Percentiles rank a stretch among this genome's conserved stretches.
phyloP scores from a whole-genome alignment of 805 yeast species.

The Maudiozyma saulgeensis region DNA sequence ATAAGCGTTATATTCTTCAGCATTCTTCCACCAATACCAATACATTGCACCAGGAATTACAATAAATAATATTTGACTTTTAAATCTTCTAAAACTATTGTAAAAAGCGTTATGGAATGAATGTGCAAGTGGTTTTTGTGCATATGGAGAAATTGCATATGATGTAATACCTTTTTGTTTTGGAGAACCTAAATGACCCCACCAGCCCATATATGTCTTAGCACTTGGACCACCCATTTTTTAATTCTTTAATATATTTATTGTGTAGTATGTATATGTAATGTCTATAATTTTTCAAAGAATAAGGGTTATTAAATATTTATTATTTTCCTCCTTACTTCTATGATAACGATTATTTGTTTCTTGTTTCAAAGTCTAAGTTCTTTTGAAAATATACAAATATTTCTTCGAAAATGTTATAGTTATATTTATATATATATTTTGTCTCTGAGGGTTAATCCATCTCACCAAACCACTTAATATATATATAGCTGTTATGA shows the following conservation, averaged over 20 bases:
- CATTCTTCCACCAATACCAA: conserved; percentile 80
- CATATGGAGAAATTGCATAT: conserved; percentile 88
- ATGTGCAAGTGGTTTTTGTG: conserved; percentile 87
- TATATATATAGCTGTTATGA: no score
- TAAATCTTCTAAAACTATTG: conserved; percentile 91
- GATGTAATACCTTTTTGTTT: conserved; percentile 77
- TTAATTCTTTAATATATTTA: neutral
- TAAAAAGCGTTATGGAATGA: conserved; percentile 74
- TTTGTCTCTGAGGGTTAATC: no score
- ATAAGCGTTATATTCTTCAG: conserved; percentile 85
- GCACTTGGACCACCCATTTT: conserved; percentile 68
- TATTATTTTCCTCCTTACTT: neutral
- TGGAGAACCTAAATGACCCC: conserved; percentile 88
- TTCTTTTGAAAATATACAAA: neutral
- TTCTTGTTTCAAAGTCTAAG: no score
- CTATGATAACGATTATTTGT: no score
- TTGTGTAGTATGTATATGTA: no score
- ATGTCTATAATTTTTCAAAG: neutral
- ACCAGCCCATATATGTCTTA: conserved; percentile 89
- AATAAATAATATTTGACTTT: conserved; percentile 71
- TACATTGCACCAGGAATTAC: conserved; percentile 68
- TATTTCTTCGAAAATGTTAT: neutral
- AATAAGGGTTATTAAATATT: neutral
- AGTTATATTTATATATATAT: no score
- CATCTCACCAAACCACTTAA: no score